A percentile compares a stretch with the other conserved stretches of the same genome.
Evolutionary conservation across 208 protist genomes (phyloP).

Genomic region (Willaertia magna): DNA sequence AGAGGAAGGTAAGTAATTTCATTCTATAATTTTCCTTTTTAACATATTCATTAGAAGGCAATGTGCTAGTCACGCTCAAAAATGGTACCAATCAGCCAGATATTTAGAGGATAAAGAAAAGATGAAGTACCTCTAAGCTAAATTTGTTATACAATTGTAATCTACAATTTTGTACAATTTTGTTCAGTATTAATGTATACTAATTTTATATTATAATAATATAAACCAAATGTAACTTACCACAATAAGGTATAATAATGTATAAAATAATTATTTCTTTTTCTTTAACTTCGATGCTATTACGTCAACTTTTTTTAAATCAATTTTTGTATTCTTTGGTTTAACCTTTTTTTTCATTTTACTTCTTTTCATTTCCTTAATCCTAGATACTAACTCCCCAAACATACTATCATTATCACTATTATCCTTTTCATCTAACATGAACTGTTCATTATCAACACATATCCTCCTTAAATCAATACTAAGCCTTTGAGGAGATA

Average conservation of each 20-base stretch:
- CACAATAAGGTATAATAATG: neutral
- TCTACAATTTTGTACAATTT: neutral
- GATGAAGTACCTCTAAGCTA: neutral
- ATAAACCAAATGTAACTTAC: too few relatives aligned
- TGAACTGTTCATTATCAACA: neutral
- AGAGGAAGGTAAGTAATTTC: neutral
- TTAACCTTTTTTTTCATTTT: neutral
- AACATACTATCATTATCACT: too few relatives aligned
- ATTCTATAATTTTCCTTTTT: too few relatives aligned
- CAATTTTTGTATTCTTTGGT: neutral
- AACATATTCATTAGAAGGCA: too few relatives aligned
- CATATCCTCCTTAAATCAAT: neutral
- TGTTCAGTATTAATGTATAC: neutral
- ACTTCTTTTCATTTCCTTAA: neutral
- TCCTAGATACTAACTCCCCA: neutral
- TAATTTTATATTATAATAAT: neutral
- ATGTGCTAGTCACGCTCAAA: neutral
- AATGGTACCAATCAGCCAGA: neutral
- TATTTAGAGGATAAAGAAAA: neutral
- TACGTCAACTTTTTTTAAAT: neutral
- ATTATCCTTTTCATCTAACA: too few relatives aligned
- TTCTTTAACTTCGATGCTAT: neutral
- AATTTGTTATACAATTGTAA: neutral
- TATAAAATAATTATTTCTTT: neutral
- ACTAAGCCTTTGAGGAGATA: constrained; percentile 2